phyloP scores from a whole-genome alignment of 371 early-diverging fungal genomes.

The Globomyces sp. region DNA sequence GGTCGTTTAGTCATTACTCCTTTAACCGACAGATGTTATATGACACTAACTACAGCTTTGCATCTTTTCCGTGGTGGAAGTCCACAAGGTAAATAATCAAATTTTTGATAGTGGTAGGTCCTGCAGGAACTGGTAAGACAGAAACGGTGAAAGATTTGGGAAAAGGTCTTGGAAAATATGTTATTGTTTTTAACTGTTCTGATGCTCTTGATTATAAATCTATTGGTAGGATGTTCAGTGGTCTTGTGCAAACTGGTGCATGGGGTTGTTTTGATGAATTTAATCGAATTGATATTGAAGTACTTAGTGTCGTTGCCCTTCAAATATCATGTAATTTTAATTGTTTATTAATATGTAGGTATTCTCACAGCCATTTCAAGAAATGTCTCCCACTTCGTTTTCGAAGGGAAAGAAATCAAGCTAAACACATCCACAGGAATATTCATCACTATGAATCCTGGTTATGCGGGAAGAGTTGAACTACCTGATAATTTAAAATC shows the following conservation, averaged over 20 bases:
- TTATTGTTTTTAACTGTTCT: conserved; percentile 61
- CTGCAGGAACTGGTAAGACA: conserved; percentile 63
- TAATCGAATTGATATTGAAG: conserved; percentile 60
- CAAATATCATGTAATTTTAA: conserved; percentile 52
- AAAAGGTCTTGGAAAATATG: conserved; percentile 54
- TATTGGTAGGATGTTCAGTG: conserved; percentile 55
- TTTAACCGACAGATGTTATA: conserved; percentile 57
- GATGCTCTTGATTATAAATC: conserved; percentile 50
- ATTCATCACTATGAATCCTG: conserved; percentile 67
- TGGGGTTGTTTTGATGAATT: conserved; percentile 72
- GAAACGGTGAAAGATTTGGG: conserved; percentile 65
- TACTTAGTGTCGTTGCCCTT: conserved; percentile 53
- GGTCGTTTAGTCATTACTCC: conserved; percentile 59
- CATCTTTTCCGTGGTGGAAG: conserved; percentile 52
- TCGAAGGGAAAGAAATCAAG: conserved; percentile 54
- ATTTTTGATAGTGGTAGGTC: conserved; percentile 8
- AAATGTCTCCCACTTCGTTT: conserved; percentile 45
- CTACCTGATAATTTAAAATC: conserved; percentile 59
- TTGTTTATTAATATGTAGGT: too few species aligned
- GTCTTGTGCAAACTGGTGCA: conserved; percentile 56
- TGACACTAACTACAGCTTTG: conserved; percentile 56
- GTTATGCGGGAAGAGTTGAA: conserved; percentile 59
- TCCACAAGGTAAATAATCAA: conserved; percentile 38
- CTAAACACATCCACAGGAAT: conserved; percentile 47
- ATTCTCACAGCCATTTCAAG: conserved; percentile 34